Conservation (phyloP, 1,284 basidiomycete genomes). For the Ganoderma lucidum region DNA sequence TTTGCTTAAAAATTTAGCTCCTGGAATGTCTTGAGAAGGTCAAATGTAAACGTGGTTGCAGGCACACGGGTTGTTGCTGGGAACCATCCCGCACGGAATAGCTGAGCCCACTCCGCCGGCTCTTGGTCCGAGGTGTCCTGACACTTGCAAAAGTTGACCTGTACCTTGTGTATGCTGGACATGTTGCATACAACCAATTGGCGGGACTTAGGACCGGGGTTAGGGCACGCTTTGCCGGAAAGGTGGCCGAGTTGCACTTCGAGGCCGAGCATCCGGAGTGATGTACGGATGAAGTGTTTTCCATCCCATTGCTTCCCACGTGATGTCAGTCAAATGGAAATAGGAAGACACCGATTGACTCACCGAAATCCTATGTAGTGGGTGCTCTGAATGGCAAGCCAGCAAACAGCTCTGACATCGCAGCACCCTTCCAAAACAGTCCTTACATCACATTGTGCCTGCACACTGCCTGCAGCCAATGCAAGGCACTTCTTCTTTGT, state of each 20-base stretch:
- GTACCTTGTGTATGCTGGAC: neutral
- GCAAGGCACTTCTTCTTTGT: neutral
- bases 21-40: constrained; percentile 26
- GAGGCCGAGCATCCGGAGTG: constrained; percentile 16
- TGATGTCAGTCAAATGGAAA: too few species aligned
- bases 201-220: neutral
- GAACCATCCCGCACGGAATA: constrained; percentile 26
- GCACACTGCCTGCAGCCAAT: neutral
- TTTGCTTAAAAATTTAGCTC: constrained; percentile 26
- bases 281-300: constrained; percentile 1
- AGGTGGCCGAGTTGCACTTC: constrained; percentile 23
- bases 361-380: constrained; percentile 9
- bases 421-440: constrained; percentile 2
- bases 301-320: constrained; percentile 11
- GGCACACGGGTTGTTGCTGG: constrained; percentile 22
- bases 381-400: neutral
- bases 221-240: neutral
- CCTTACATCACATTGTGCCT: neutral
- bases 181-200: neutral
- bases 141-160: constrained; percentile 16
- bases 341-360: neutral
- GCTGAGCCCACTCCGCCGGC: constrained; percentile 15
- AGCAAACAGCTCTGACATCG: neutral
- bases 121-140: neutral
- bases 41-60: constrained; percentile 26